A percentile compares a stretch with the other conserved stretches of the same genome.
Conservation (phyloP, 2,329 filamentous ascomycete genomes). For the Eutypa lata region DNA sequence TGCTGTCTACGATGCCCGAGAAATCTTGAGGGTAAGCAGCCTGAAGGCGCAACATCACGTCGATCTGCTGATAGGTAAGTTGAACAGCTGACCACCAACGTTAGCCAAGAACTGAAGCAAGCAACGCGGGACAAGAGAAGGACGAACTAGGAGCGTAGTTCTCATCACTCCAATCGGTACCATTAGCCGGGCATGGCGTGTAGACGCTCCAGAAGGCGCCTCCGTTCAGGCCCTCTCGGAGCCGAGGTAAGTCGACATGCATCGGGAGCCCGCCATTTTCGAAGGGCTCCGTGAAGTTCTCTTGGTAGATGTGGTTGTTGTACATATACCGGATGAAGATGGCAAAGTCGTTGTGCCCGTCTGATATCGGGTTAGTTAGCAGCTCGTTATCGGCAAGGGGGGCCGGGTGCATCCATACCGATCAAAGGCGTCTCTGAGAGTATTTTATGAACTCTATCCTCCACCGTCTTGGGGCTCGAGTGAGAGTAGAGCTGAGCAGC, state of each 20-base stretch:
- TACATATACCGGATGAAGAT: slow-evolving; percentile 65
- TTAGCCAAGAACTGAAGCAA: slow-evolving; percentile 4
- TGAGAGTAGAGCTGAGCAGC: slow-evolving; percentile 19
- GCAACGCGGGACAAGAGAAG: background rate
- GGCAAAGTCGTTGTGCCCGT: slow-evolving; percentile 87
- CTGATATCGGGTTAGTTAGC: slow-evolving; percentile 41
- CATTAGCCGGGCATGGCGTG: slow-evolving; percentile 70
- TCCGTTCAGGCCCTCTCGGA: slow-evolving; percentile 68
- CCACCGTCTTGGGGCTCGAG: slow-evolving; percentile 31
- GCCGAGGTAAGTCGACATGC: slow-evolving; percentile 78
- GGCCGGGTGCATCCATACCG: slow-evolving; percentile 30
- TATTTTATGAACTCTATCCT: slow-evolving; percentile 45
- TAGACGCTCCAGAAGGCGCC: slow-evolving; percentile 95
- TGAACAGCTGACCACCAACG: slow-evolving; percentile 59
- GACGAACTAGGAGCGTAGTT: slow-evolving; percentile 65
- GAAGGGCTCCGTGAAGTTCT: slow-evolving; percentile 73
- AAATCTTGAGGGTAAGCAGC: slow-evolving; percentile 51
- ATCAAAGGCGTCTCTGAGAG: slow-evolving; percentile 47
- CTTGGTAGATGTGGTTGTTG: slow-evolving; percentile 73
- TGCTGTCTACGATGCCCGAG: slow-evolving; percentile 59
- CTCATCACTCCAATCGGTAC: slow-evolving; percentile 68
- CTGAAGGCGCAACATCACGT: slow-evolving; percentile 59
- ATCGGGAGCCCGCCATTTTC: slow-evolving; percentile 62
- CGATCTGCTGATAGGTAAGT: slow-evolving; percentile 63
- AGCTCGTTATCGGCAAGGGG: too few relatives aligned